phyloP scores from a whole-genome alignment of 805 yeast genomes.

The Saturnispora mendoncae region DNA sequence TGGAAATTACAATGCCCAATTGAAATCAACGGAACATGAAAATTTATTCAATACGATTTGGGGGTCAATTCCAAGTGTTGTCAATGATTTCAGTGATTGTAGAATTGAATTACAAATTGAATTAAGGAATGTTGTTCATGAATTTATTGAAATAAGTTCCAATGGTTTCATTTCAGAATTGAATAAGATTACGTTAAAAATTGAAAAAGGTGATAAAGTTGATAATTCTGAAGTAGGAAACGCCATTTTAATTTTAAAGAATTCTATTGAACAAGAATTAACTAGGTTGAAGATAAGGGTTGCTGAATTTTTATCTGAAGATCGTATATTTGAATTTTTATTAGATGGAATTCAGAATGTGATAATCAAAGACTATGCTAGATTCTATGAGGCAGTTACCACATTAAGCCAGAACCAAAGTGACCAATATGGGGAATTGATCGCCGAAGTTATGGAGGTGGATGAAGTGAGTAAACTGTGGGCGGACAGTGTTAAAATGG shows the following conservation, averaged over 20 bases:
- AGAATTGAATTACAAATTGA: constrained; percentile 62
- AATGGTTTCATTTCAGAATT: constrained; percentile 31
- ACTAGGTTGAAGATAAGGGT: constrained; percentile 49
- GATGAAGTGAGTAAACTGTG: constrained; percentile 43
- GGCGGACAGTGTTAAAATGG: constrained; percentile 28
- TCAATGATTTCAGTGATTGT: constrained; percentile 75
- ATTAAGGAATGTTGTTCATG: constrained; percentile 60
- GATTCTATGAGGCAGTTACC: constrained; percentile 31
- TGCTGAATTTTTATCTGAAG: constrained; percentile 47
- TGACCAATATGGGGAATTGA: constrained; percentile 22
- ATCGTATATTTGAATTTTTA: constrained; percentile 39
- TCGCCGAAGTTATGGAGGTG: constrained; percentile 50
- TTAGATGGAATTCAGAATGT: constrained; percentile 61
- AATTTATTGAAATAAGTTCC: constrained; percentile 53
- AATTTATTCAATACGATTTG: constrained; percentile 23
- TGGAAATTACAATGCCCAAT: background rate
- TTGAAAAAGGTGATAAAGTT: background rate
- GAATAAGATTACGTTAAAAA: background rate
- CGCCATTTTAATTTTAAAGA: constrained; percentile 33
- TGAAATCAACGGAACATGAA: constrained; percentile 12
- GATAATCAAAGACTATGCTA: constrained; percentile 48
- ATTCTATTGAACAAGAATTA: constrained; percentile 42
- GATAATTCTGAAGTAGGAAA: constrained; percentile 12
- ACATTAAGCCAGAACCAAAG: constrained; percentile 13
- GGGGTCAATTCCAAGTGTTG: constrained; percentile 70